Evolutionary conservation across 2,329 filamentous ascomycete species (phyloP).

Genomic region (Westerdykella sp.): DNA sequence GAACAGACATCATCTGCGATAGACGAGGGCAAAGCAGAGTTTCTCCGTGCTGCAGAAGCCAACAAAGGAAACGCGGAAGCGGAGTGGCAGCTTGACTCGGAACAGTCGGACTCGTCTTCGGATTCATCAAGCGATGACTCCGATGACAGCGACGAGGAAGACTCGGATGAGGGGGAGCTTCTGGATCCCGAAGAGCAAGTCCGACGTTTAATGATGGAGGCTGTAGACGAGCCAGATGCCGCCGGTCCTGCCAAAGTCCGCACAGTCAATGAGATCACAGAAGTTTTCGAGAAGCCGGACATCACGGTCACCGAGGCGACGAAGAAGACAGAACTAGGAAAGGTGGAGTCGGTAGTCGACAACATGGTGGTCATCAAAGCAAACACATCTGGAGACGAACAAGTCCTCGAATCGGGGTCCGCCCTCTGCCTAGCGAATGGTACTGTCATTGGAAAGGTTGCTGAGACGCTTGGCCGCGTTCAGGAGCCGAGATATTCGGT

Average conservation of each 20-base stretch:
- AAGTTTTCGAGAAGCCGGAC: conserved; percentile 58
- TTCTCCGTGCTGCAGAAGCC: conserved; percentile 40
- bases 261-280: conserved; percentile 73
- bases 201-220: conserved; percentile 78
- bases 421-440: conserved; percentile 73
- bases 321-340: conserved; percentile 68
- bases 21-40: conserved; percentile 35
- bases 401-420: conserved; percentile 77
- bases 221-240: conserved; percentile 71
- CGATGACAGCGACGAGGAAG: conserved; percentile 54
- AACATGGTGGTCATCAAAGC: conserved; percentile 74
- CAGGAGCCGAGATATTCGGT: conserved; percentile 82
- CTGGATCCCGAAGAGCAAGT: conserved; percentile 78
- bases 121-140: conserved; percentile 43
- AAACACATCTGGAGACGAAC: conserved; percentile 70
- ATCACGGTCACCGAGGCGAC: conserved; percentile 71
- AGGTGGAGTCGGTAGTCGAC: conserved; percentile 70
- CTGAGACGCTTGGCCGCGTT: conserved; percentile 80
- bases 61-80: conserved; percentile 51
- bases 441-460: conserved; percentile 71
- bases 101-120: conserved; percentile 56
- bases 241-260: conserved; percentile 56
- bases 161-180: conserved; percentile 55
- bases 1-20: conserved; percentile 3
- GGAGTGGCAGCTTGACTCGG: conserved; percentile 72